A percentile compares a stretch with the other conserved stretches of the same genome.
Evolutionary conservation across 306 rosid species (phyloP).

Genomic region (Oemleria cerasiformis): DNA sequence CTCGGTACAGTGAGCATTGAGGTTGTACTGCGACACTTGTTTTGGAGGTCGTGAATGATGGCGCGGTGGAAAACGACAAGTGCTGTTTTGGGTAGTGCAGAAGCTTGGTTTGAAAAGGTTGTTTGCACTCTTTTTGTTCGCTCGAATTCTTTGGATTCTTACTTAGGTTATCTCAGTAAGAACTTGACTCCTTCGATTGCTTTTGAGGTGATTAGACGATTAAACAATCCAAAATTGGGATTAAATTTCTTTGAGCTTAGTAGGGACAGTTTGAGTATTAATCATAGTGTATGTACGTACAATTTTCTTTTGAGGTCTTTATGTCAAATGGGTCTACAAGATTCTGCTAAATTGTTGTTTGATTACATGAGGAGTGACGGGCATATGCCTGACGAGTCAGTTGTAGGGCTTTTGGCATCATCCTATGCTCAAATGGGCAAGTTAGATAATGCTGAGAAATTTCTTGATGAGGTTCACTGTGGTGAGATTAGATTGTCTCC

Average conservation of each 20-base stretch:
- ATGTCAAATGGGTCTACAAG: conserved; percentile 59
- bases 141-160: conserved; percentile 42
- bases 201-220: conserved; percentile 62
- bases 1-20: too few relatives aligned
- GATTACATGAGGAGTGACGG: conserved; percentile 71
- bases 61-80: too few relatives aligned
- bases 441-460: conserved; percentile 48
- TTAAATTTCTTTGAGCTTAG: conserved; percentile 64
- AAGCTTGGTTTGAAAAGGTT: conserved; percentile 74
- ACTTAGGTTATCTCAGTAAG: conserved; percentile 41
- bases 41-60: too few relatives aligned
- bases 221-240: conserved; percentile 53
- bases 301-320: conserved; percentile 64
- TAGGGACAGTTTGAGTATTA: conserved; percentile 43
- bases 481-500: conserved; percentile 38
- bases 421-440: conserved; percentile 55
- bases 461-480: conserved; percentile 47
- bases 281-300: conserved; percentile 53
- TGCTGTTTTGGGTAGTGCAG: too few relatives aligned
- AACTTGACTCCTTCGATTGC: conserved; percentile 60
- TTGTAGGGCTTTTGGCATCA: conserved; percentile 54
- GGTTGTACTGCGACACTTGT: too few relatives aligned
- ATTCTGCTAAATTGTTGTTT: conserved; percentile 59
- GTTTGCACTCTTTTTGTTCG: conserved; percentile 64
- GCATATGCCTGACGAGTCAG: conserved; percentile 48